These are phyloP conservation scores for Dimargaris verticillata DNA, from an alignment of 192 early-diverging fungal species.

Conservation along the genomic window DNA sequence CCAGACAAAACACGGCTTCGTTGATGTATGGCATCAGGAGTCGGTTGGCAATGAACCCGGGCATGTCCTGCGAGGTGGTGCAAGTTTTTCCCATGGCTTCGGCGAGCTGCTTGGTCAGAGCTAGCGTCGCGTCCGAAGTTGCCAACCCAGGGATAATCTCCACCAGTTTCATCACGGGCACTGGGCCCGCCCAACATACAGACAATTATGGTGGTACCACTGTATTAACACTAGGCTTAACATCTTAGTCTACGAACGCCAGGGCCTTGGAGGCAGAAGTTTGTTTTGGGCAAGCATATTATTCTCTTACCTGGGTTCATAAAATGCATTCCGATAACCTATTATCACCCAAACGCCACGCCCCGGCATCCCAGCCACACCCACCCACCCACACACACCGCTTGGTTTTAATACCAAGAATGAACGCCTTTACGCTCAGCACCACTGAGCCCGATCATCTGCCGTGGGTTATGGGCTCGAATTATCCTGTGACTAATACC, in stretches of 20 bases:
- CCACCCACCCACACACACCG: too few species aligned
- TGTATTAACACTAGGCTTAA: too few species aligned
- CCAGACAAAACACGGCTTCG: constrained; percentile 75
- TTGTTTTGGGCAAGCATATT: too few species aligned
- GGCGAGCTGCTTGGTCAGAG: constrained; percentile 57
- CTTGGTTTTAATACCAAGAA: too few species aligned
- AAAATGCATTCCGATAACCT: constrained; percentile 98
- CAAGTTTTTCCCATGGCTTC: constrained; percentile 85
- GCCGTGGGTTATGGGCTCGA: too few species aligned
- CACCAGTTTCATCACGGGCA: constrained; percentile 91
- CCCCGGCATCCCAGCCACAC: background rate
- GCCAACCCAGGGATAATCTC: constrained; percentile 92
- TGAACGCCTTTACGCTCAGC: too few species aligned
- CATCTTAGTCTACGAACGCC: too few species aligned
- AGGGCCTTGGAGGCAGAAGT: too few species aligned
- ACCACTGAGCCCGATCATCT: constrained; percentile 2
- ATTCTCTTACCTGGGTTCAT: too few species aligned
- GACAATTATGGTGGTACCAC: too few species aligned
- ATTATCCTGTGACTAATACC: too few species aligned
- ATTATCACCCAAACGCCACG: constrained; percentile 8
- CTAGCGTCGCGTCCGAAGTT: constrained; percentile 53
- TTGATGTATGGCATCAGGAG: constrained; percentile 99
- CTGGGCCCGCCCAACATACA: too few species aligned
- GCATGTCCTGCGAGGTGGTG: constrained; percentile 72
- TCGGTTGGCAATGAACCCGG: constrained; percentile 95